A percentile compares a stretch with the other conserved stretches of the same genome.
Conservation (phyloP, 202 grass and related monocot species). For the Saccharum hybrid region DNA sequence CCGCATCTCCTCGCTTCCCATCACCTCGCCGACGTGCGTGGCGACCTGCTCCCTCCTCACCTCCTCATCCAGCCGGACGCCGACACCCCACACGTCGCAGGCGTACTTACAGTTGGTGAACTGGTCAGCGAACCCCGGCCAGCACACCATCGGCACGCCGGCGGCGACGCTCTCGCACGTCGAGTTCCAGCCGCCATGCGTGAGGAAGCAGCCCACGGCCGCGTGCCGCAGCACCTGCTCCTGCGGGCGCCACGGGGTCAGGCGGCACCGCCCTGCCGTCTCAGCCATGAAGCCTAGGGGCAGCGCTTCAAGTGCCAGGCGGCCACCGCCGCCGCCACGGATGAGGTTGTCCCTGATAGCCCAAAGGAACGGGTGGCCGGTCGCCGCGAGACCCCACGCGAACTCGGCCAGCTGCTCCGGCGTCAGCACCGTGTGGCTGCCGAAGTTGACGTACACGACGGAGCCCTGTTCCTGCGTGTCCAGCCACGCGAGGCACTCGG, state of each 20-base stretch:
- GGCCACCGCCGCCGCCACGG: too few species aligned
- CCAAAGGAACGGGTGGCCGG: neutral
- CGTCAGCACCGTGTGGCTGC: constrained; percentile 65
- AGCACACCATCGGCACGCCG: constrained; percentile 54
- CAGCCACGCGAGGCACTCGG: constrained; percentile 45
- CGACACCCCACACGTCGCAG: too few species aligned
- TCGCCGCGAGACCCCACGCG: constrained; percentile 52
- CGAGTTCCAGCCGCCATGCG: constrained; percentile 39
- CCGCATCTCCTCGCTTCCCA: too few species aligned
- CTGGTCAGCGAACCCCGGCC: constrained; percentile 54
- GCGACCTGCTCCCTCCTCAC: too few species aligned
- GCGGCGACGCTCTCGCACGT: constrained; percentile 33
- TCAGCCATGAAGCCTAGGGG: too few species aligned
- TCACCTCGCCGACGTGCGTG: too few species aligned
- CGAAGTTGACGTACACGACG: constrained; percentile 81
- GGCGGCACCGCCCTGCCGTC: too few species aligned
- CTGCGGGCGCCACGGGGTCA: too few species aligned
- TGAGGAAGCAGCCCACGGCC: too few species aligned
- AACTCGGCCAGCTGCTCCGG: constrained; percentile 52
- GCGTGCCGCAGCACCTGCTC: too few species aligned
- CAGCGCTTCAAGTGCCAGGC: too few species aligned
- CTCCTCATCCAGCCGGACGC: too few species aligned
- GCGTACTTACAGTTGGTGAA: constrained; percentile 44
- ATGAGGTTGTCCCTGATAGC: neutral
- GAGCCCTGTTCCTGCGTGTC: constrained; percentile 30